Base-by-base conservation (phyloP, 139 green algal species). In the Chlorella vulgaris region DNA sequence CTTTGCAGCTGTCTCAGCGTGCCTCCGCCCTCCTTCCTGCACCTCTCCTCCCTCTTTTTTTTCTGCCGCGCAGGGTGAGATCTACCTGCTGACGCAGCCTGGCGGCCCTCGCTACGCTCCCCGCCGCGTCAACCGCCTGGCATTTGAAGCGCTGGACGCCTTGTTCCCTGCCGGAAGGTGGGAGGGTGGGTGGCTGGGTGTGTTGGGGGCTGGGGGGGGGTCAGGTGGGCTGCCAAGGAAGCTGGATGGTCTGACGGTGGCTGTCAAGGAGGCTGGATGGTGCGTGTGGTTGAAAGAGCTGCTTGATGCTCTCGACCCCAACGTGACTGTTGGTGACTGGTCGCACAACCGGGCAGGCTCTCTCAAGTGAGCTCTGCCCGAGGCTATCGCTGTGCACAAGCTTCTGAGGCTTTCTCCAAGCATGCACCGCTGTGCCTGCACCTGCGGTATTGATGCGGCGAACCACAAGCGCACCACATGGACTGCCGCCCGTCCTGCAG, bases 41-140 rank as follows among this genome's bases (percentile, higher is more conserved):
- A 55, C 67, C 4, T 35, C 10, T 22, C 3, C 68, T 2, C 28
- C 68, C 68, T 8, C 40, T 40, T 40, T 28, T 15, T 33, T 21
- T n/a, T 28, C 19, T 4, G 39, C 39, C 31, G 8, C n/a, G 42
- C 86, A 94, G 85, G 85, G 68, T 36, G 91, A 94, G 81, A 80
- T 96, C 18, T 95, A 95, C 86, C 79, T 84, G 40, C 88, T 96
- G 21, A 93, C 91, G 7, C 84, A 86, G 50, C 82, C 83, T 58
- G 93, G 93, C 15, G 92, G 92, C 0, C 93, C 93, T 2, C 86
- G 92, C 42, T 95, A 95, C 77, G 82, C 91, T 24, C 90, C 92
- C 0, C 86, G 83, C 22, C 79, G 85, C 22, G 92, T 96, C 3
- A 91, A 90, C 51, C 29, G 43, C 36, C 74, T 84, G 33, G 86